Percentiles rank a stretch among this genome's conserved stretches.
phyloP scores from a whole-genome alignment of 2,329 filamentous ascomycete species.

The Exophiala phaeomuriformis region DNA sequence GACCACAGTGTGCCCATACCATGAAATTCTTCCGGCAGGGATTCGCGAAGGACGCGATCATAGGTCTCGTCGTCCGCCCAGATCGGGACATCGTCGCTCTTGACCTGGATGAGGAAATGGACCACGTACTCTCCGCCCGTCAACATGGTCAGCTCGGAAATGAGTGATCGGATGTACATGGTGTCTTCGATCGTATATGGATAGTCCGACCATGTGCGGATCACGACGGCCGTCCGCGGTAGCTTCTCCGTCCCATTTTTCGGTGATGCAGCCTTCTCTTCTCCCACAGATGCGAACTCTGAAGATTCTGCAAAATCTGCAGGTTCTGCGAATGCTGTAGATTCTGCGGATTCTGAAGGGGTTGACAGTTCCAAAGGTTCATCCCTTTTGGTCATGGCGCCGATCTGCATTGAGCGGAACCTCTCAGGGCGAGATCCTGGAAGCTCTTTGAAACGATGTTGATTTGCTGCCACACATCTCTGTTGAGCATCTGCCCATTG shows the following conservation, averaged over 20 bases:
- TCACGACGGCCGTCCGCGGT: constrained; percentile 63
- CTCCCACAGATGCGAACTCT: not conserved
- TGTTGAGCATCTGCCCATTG: constrained; percentile 74
- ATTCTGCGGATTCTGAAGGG: too few relatives aligned
- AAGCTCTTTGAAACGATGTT: constrained; percentile 54
- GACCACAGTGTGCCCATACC: constrained; percentile 89
- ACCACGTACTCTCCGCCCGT: constrained; percentile 77
- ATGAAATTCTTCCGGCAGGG: constrained; percentile 74
- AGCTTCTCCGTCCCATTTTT: constrained; percentile 28
- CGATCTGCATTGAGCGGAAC: constrained; percentile 28
- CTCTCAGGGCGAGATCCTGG: constrained; percentile 34
- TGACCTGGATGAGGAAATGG: constrained; percentile 79
- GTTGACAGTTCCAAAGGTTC: constrained; percentile 3
- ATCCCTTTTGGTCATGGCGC: constrained; percentile 13
- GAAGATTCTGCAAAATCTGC: too few relatives aligned
- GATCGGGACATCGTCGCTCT: constrained; percentile 68
- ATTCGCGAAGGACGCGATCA: constrained; percentile 61
- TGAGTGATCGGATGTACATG: constrained; percentile 72
- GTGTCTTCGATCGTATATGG: constrained; percentile 70
- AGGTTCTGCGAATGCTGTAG: too few relatives aligned
- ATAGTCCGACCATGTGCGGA: constrained; percentile 74
- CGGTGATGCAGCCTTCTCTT: constrained; percentile 22
- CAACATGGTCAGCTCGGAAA: constrained; percentile 67
- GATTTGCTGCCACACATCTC: constrained; percentile 65
- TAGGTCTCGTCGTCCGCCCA: constrained; percentile 73